Evolutionary conservation across 2,329 filamentous ascomycete genomes (phyloP).

Genomic region (Sclerotiophoma versabilis): DNA sequence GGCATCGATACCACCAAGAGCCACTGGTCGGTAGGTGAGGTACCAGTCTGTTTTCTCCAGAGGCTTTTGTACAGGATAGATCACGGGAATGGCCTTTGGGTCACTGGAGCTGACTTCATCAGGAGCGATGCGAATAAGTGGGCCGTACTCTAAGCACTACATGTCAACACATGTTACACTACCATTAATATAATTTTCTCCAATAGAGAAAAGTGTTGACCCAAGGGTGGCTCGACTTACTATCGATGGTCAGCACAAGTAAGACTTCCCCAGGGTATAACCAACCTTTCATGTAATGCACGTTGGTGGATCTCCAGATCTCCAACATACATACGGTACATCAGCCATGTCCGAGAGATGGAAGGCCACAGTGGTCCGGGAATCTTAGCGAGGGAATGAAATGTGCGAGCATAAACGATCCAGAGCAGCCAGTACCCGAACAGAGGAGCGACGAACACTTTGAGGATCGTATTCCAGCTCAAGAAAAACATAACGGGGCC

Average conservation of each 20-base stretch:
- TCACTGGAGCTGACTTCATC: constrained; percentile 46
- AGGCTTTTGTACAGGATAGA: constrained; percentile 25
- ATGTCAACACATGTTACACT: background rate
- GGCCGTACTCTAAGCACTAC: constrained; percentile 8
- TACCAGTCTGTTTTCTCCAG: constrained; percentile 34
- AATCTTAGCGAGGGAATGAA: constrained; percentile 29
- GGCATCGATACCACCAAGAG: constrained; percentile 22
- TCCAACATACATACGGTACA: constrained; percentile 28
- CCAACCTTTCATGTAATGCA: constrained; percentile 17
- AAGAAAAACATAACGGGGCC: background rate
- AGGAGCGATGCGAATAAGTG: constrained; percentile 56
- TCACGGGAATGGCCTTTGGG: constrained; percentile 18
- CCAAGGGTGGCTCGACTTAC: background rate
- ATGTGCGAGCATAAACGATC: constrained; percentile 20
- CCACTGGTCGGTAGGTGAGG: constrained; percentile 24
- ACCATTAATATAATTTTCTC: too few species aligned
- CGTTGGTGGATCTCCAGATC: constrained; percentile 26
- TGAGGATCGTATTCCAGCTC: background rate
- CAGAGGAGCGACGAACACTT: background rate
- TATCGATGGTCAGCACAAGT: background rate
- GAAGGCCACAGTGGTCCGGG: constrained; percentile 32
- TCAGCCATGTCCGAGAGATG: constrained; percentile 33
- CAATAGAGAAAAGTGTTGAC: background rate
- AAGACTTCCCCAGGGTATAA: background rate
- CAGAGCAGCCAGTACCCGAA: constrained; percentile 19